Conservation (phyloP, 768 basidiomycete species). For the Tulasnella calospora region DNA sequence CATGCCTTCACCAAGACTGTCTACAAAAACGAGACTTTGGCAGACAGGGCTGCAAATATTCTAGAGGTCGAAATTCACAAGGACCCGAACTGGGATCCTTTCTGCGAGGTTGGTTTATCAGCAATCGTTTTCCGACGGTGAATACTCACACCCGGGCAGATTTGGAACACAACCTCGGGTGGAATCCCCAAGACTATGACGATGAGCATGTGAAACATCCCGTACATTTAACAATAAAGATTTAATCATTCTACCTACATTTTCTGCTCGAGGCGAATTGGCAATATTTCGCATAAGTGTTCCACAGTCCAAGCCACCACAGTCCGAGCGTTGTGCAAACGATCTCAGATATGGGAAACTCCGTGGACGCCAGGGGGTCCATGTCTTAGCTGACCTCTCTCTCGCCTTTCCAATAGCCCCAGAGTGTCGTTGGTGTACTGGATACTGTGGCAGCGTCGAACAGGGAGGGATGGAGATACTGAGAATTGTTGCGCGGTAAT, state of each 20-base stretch:
- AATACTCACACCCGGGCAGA: not conserved
- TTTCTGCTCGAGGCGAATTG: too few species aligned
- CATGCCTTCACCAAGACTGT: not conserved
- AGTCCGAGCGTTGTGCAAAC: too few species aligned
- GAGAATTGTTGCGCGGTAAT: too few species aligned
- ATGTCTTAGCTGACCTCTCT: too few species aligned
- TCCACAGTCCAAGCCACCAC: too few species aligned
- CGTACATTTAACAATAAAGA: not conserved
- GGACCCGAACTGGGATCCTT: constrained; percentile 4
- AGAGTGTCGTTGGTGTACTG: too few species aligned
- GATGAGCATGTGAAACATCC: not conserved
- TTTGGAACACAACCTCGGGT: not conserved
- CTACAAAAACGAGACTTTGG: constrained; percentile 1
- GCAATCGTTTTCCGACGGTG: not conserved
- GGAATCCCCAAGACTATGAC: not conserved
- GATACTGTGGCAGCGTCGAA: too few species aligned
- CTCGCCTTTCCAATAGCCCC: too few species aligned
- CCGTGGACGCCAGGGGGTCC: too few species aligned
- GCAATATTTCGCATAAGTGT: too few species aligned
- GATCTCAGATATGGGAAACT: too few species aligned
- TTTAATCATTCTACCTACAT: not conserved
- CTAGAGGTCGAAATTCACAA: not conserved
- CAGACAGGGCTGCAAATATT: constrained; percentile 1
- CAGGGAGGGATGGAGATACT: too few species aligned
- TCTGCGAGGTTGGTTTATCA: not conserved